These are phyloP conservation scores for Ophiosphaerella narmari DNA, from an alignment of 2,329 filamentous ascomycete genomes.

Conservation along the genomic window DNA sequence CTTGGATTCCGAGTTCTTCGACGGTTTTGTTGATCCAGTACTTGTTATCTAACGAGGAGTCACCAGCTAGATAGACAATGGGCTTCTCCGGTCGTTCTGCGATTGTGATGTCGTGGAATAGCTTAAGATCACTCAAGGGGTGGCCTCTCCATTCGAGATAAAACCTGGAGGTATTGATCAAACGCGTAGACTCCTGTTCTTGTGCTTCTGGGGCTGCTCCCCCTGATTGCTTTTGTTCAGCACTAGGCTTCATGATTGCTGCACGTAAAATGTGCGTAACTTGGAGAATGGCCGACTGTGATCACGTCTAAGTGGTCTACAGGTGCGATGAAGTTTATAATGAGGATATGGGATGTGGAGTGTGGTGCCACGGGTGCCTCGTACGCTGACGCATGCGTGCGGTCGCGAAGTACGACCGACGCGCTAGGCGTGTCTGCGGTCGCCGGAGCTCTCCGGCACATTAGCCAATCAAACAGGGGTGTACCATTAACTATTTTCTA, in stretches of 20 bases:
- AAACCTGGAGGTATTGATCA: slow-evolving; percentile 35
- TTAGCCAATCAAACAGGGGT: not conserved
- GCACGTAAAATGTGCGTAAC: too few species aligned
- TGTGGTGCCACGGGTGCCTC: too few species aligned
- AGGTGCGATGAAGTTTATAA: too few species aligned
- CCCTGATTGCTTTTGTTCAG: not conserved
- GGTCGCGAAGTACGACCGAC: too few species aligned
- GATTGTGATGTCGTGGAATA: slow-evolving; percentile 28
- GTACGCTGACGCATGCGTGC: too few species aligned
- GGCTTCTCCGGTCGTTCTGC: slow-evolving; percentile 31
- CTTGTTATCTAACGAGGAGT: slow-evolving; percentile 48
- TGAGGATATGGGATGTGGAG: too few species aligned
- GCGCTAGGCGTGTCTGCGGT: too few species aligned
- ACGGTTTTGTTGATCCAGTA: slow-evolving; percentile 35
- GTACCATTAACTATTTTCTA: too few species aligned
- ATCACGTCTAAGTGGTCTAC: too few species aligned
- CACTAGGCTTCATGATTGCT: not conserved
- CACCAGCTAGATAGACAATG: slow-evolving; percentile 44
- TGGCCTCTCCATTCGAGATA: slow-evolving; percentile 45
- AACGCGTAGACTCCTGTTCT: not conserved
- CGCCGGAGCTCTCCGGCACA: not conserved
- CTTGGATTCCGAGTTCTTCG: slow-evolving; percentile 10
- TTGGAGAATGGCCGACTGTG: too few species aligned
- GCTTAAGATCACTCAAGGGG: slow-evolving; percentile 33
- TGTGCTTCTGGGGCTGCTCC: not conserved